phyloP scores from a whole-genome alignment of 441 rosid species.

The Pelargonium fulgidum region DNA sequence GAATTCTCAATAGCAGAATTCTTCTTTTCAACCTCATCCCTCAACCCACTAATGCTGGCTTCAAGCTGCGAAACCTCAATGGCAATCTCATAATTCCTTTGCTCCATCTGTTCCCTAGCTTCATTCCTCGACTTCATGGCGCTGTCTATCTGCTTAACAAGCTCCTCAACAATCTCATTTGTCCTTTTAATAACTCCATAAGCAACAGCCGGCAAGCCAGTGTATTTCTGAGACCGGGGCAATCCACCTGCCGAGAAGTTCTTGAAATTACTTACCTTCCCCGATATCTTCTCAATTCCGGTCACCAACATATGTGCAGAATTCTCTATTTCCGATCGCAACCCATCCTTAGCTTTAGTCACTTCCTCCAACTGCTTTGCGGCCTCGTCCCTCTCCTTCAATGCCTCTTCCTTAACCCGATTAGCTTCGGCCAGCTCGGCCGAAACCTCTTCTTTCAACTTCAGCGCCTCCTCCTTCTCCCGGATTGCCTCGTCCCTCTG shows the following conservation, averaged over 20 bases:
- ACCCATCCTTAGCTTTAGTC: constrained; percentile 45
- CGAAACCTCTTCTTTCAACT: constrained; percentile 34
- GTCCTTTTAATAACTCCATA: constrained; percentile 86
- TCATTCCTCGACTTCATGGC: constrained; percentile 64
- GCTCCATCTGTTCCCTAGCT: constrained; percentile 77
- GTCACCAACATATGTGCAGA: constrained; percentile 79
- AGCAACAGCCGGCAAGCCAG: constrained; percentile 60
- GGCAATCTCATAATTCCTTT: constrained; percentile 87
- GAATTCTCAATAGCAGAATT: constrained; percentile 38
- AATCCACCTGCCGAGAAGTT: constrained; percentile 62
- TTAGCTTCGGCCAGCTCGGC: constrained; percentile 43
- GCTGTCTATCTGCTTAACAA: constrained; percentile 54
- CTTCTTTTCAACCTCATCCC: constrained; percentile 61
- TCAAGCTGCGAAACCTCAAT: constrained; percentile 91
- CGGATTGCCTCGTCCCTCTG: constrained; percentile 66
- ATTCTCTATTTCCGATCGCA: constrained; percentile 66
- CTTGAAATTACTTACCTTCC: constrained; percentile 65
- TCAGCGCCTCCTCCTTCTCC: constrained; percentile 50
- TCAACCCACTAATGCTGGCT: constrained; percentile 61
- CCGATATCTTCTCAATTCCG: constrained; percentile 89
- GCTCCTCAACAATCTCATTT: constrained; percentile 87
- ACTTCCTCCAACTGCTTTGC: constrained; percentile 43
- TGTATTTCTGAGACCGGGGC: constrained; percentile 72
- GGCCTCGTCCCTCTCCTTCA: constrained; percentile 44
- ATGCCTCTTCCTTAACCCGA: constrained; percentile 41